Base-by-base conservation (phyloP, 2,329 filamentous ascomycete species). In the Ceratocystis eucalypticola region DNA sequence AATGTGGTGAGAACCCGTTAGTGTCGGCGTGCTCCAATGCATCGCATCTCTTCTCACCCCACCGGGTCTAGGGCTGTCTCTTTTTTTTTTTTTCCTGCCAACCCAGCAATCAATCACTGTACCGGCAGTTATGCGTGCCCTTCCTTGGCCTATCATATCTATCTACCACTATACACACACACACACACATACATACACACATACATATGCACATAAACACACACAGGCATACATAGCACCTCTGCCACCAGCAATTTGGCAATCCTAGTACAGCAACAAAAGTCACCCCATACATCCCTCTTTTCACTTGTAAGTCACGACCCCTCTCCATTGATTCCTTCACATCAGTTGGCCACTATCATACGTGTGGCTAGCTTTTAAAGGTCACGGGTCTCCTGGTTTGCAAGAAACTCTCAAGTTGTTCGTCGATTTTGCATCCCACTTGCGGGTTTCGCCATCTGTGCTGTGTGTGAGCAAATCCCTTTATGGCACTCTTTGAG, bases 251-350 rank as follows among this genome's bases (percentile, higher is more conserved):
- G 33, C 10, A 37, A 50, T 50, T 50, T 22, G 33, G 17, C 10
- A 25, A 33, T n/a, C 53, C 12, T 59, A 22, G 7, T 22, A 17
- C 15, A 17, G 28, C 22, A 33, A 15, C 5, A 33, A 59, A 59
- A 59, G 53, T 59, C 53, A 59, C 48, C 6, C 17, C 28, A 33
- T 37, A 37, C 33, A 12, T 59, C 25, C 25, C 28, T 59, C 53
- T 33, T 59, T 59, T 7, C 5, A n/a, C 53, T 59, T 59, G 53
- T 59, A 59, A 59, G 53, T 59, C 53, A 59, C 12, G 7, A n/a
- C 53, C 53, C 28, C 53, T 59, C 53, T 59, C 17, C 20, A 15
- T 25, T 25, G 48, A 25, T 53, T 53, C 20, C 48, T 53, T 20
- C 25, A 53, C 12, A 20, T 25, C 48, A 20, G 12, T 25, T 20